Base-by-base conservation (phyloP, 2,329 filamentous ascomycete species). In the Paradendryphiella salina region DNA sequence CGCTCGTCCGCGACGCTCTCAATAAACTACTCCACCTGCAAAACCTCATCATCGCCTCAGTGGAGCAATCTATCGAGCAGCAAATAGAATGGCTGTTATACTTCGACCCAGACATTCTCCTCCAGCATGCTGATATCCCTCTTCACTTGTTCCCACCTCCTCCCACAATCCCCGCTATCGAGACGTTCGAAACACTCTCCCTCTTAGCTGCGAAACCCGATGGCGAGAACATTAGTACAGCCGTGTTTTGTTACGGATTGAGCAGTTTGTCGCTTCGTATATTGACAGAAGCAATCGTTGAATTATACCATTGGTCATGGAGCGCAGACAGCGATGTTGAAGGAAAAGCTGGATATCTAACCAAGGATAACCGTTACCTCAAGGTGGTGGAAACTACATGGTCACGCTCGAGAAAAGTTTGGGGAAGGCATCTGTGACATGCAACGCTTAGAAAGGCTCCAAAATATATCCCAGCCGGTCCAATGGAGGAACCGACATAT, bases 21-120 rank as follows among this genome's bases (percentile, higher is more conserved):
- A 74, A 73, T 51, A 73, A 73, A 37, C 61, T 67, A 20, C 56
- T 59, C 13, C 72, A 69, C 47, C 35, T 69, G 17, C 54, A 64
- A 36, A 40, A 46, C 2, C 45, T 66, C 14, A 52, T 72, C 14
- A 56, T 62, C 6, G 40, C 60, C 23, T 68, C 72, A 36, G 37
- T 72, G 37, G 51, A 37, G 33, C 21, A 46, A 1, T 17, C 35
- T 5, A 7, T 39, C 14, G 46, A 50, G 28, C 36, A 60, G 14
- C 50, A 64, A 14, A 46, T 52, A 14, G 60, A 71, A 31, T 72
- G 69, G 70, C 57, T 73, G 8, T 29, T 33, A 52, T 73, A 13
- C 29, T 32, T 34, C n/a, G 15, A 40, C 11, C 10, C 36, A 1
- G 53, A 61, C 26, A 46, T 72, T 20, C 42, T 73, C 18, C 47